Evolutionary conservation across 2,329 filamentous ascomycete species (phyloP).

Genomic region (Sporothrix schenckii): DNA sequence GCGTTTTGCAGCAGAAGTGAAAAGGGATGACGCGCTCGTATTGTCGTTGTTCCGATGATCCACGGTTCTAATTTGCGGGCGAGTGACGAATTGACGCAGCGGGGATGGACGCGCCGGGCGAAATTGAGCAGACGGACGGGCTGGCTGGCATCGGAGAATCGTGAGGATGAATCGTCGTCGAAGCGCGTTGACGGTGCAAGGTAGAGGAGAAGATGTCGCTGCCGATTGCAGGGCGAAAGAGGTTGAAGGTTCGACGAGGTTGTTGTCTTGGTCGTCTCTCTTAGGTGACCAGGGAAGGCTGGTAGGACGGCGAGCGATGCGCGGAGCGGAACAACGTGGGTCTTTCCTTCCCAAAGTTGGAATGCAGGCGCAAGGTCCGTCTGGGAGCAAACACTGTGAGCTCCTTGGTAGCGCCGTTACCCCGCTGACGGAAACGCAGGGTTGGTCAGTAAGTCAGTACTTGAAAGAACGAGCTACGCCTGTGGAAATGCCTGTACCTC

Average conservation of each 20-base stretch:
- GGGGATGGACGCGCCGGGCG: slow-evolving; percentile 21
- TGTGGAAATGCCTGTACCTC: not conserved
- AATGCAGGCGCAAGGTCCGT: slow-evolving; percentile 18
- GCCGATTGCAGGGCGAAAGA: not conserved
- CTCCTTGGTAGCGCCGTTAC: slow-evolving; percentile 15
- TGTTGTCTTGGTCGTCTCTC: slow-evolving; percentile 25
- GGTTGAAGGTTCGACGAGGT: not conserved
- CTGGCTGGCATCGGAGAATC: not conserved
- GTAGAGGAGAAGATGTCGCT: not conserved
- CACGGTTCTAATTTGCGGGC: slow-evolving; percentile 14
- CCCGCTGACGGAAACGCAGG: slow-evolving; percentile 27
- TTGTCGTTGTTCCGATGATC: slow-evolving; percentile 22
- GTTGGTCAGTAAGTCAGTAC: slow-evolving; percentile 4
- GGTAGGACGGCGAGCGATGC: slow-evolving; percentile 26
- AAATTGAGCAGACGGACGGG: not conserved
- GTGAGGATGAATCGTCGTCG: not conserved
- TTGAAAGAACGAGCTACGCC: not conserved
- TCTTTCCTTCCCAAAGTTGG: not conserved
- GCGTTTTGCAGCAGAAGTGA: not conserved
- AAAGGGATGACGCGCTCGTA: not conserved
- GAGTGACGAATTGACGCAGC: slow-evolving; percentile 5
- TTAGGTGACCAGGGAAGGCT: slow-evolving; percentile 24
- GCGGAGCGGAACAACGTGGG: slow-evolving; percentile 31
- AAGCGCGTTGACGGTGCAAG: not conserved
- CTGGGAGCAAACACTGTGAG: not conserved